Percentiles rank a stretch among this genome's conserved stretches.
Evolutionary conservation across 345 rosid species (phyloP).

Genomic region (Clausena lansium): DNA sequence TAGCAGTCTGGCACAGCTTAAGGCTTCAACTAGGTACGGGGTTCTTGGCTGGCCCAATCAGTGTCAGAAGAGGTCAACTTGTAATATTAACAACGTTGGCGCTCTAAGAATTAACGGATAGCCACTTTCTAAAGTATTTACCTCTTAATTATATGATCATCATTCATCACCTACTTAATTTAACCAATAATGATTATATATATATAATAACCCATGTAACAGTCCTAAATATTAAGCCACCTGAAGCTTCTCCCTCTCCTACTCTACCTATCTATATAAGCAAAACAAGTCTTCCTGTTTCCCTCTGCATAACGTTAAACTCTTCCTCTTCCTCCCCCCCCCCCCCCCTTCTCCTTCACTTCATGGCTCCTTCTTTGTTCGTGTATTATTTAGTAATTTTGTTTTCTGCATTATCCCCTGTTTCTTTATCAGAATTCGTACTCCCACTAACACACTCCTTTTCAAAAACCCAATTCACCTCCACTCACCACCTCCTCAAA

Average conservation of each 20-base stretch:
- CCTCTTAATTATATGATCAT: not conserved
- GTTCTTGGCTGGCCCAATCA: not conserved
- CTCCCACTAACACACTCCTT: constrained; percentile 70
- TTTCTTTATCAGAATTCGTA: constrained; percentile 28
- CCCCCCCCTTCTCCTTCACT: not conserved
- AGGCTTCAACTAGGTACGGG: not conserved
- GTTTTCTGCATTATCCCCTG: constrained; percentile 18
- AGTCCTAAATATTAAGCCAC: not conserved
- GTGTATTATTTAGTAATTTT: constrained; percentile 32
- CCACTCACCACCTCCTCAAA: constrained; percentile 80
- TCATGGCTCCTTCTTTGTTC: constrained; percentile 37
- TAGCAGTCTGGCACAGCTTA: not conserved
- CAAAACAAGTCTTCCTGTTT: not conserved
- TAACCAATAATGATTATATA: not conserved
- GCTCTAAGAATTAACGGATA: not conserved
- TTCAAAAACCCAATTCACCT: constrained; percentile 48
- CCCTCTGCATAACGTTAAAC: not conserved
- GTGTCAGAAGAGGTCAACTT: not conserved
- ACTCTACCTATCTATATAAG: not conserved
- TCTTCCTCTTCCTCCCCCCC: not conserved
- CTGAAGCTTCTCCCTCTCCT: constrained; percentile 5
- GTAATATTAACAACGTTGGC: not conserved
- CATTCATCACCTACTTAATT: not conserved
- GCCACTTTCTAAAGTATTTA: not conserved
- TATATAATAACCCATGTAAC: not conserved